A percentile compares a stretch with the other conserved stretches of the same genome.
phyloP scores from a whole-genome alignment of 768 basidiomycete species.

The Xerocomellus chrysenteron region DNA sequence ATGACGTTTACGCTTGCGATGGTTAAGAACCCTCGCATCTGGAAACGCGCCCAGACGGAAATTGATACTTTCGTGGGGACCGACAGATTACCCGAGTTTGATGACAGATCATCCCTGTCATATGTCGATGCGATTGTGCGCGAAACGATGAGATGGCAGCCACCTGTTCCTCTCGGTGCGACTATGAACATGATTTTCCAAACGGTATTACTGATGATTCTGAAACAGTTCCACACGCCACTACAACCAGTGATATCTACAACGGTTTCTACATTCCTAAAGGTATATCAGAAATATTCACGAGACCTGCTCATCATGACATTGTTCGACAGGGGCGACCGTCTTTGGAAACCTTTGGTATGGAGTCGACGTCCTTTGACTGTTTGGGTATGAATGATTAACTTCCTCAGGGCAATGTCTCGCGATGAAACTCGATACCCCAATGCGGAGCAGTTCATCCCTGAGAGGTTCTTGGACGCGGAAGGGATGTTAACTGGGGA shows the following conservation, averaged over 20 bases:
- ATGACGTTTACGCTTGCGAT: too few species aligned
- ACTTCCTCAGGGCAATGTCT: too few species aligned
- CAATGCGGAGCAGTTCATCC: too few species aligned
- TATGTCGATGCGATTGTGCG: constrained; percentile 14
- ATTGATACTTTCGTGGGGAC: too few species aligned
- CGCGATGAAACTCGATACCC: too few species aligned
- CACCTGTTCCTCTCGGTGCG: constrained; percentile 6
- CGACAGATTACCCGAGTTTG: too few species aligned
- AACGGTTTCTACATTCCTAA: constrained; percentile 48
- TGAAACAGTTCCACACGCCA: neutral
- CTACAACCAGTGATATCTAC: too few species aligned
- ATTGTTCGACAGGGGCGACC: constrained; percentile 5
- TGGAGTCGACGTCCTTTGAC: neutral
- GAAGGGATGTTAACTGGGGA: too few species aligned
- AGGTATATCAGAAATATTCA: constrained; percentile 25
- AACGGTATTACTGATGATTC: neutral
- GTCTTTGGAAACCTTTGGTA: constrained; percentile 18
- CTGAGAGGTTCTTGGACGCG: too few species aligned
- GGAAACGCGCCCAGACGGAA: too few species aligned
- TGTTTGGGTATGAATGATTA: neutral
- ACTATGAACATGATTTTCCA: neutral
- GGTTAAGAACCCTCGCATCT: too few species aligned
- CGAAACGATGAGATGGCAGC: constrained; percentile 13
- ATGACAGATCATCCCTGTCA: constrained; percentile 1
- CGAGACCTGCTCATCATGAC: neutral